phyloP scores from a whole-genome alignment of 1,284 basidiomycete species.

The Fomitopsis schrenkii region DNA sequence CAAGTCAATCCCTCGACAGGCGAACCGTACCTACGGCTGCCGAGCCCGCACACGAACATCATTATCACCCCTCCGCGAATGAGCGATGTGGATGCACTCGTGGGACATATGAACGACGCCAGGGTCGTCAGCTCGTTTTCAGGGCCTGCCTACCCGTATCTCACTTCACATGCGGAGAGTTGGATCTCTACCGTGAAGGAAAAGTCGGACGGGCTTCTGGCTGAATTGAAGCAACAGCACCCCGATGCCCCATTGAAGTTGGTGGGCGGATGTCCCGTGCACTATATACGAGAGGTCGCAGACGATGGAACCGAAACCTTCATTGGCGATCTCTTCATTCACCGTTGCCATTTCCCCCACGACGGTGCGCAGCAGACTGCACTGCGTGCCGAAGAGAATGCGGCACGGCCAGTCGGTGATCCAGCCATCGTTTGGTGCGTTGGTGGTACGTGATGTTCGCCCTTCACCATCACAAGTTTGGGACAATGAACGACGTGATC shows the following conservation, averaged over 20 bases:
- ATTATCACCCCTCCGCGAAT: constrained; percentile 55
- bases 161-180: constrained; percentile 32
- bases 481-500: background rate
- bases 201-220: constrained; percentile 30
- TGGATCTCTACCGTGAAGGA: constrained; percentile 27
- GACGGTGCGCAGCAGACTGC: constrained; percentile 28
- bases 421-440: constrained; percentile 49
- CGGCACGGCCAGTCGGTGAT: constrained; percentile 35
- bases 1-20: constrained; percentile 19
- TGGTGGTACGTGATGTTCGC: constrained; percentile 37
- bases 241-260: constrained; percentile 25
- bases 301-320: constrained; percentile 45
- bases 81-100: constrained; percentile 35
- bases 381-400: constrained; percentile 33
- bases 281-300: constrained; percentile 40
- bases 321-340: constrained; percentile 40
- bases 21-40: constrained; percentile 24
- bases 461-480: background rate
- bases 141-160: constrained; percentile 51
- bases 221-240: constrained; percentile 30
- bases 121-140: constrained; percentile 41
- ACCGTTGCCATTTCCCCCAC: constrained; percentile 32
- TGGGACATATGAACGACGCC: constrained; percentile 46
- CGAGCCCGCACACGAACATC: constrained; percentile 43
- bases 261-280: constrained; percentile 39